A percentile compares a stretch with the other conserved stretches of the same genome.
phyloP scores from a whole-genome alignment of 2,329 filamentous ascomycete species.

The Drechslerella coelobrocha region DNA sequence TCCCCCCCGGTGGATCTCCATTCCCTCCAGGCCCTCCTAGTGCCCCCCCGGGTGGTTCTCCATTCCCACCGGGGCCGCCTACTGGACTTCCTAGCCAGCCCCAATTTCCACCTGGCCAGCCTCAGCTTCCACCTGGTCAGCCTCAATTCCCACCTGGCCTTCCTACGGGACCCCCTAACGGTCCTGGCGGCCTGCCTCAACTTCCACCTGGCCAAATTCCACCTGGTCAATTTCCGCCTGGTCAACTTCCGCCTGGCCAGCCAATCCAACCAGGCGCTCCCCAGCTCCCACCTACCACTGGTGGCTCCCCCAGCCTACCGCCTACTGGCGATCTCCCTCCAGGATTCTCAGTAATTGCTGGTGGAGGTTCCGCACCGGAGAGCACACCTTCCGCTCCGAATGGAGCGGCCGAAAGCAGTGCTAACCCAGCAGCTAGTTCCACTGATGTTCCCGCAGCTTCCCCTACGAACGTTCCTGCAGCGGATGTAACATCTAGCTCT shows the following conservation, averaged over 20 bases:
- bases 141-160: neutral
- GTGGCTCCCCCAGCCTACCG: constrained; percentile 3
- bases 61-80: neutral
- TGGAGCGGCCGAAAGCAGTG: neutral
- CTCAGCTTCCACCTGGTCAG: neutral
- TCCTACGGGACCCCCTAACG: neutral
- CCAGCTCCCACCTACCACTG: neutral
- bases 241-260: neutral
- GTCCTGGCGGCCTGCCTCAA: neutral
- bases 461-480: constrained; percentile 1
- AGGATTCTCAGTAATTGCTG: constrained; percentile 26
- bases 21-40: neutral
- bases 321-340: constrained; percentile 31
- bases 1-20: neutral
- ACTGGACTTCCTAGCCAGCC: neutral
- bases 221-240: neutral
- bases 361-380: constrained; percentile 3
- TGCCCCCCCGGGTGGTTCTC: neutral
- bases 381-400: neutral
- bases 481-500: neutral
- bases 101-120: neutral
- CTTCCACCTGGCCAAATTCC: neutral
- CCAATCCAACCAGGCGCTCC: neutral
- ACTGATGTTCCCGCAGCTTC: neutral
- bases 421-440: no score